Base-by-base conservation (phyloP, 2,329 filamentous ascomycete genomes). In the Paraphoma sp. region DNA sequence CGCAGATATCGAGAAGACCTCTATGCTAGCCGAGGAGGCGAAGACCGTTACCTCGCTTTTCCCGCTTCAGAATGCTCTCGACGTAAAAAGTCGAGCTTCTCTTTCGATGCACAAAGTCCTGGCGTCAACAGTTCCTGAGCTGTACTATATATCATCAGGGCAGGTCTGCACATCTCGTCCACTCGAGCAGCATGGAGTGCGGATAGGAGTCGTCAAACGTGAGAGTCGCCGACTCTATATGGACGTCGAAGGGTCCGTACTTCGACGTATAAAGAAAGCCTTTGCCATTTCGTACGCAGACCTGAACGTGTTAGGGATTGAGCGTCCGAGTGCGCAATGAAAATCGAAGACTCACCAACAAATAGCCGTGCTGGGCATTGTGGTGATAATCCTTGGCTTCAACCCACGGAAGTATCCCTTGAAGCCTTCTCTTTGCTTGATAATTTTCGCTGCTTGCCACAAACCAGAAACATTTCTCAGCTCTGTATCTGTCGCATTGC, bases 341-440 rank as follows among this genome's bases (percentile, higher is more conserved):
- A 5, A 45, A 17, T 36, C 3, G 12, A 45, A 10, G 14, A 78
- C 83, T 72, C 76, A 95, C 95, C 95, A 99, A 84, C 95, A 99
- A 73, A 99, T 99, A n/a, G 95, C 95, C 33, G 95, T 99, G 80
- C 93, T 97, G 17, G 95, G 95, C 90, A 98, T 98, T 1, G 95
- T 97, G 10, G 93, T 97, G 60, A 99, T 88, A 46, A 99, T 89
- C 71, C 95, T 86, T 45, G 95, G 95, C 68, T 91, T 89, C 74
- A 97, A 86, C 43, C 95, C 95, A 74, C 96, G 93, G 81, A 97
- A 93, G 79, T 98, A 99, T 3, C 95, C 95, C 54, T 82, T 83
- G 70, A 90, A 84, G 36, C 95, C 95, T 74, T 96, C 94, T 72
- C 93, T 87, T 68, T 87, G 86, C 76, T 93, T 90, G 62, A 97